These are phyloP conservation scores for Alternaria brassicae DNA, from an alignment of 2,329 filamentous ascomycete genomes.

Conservation along the genomic window DNA sequence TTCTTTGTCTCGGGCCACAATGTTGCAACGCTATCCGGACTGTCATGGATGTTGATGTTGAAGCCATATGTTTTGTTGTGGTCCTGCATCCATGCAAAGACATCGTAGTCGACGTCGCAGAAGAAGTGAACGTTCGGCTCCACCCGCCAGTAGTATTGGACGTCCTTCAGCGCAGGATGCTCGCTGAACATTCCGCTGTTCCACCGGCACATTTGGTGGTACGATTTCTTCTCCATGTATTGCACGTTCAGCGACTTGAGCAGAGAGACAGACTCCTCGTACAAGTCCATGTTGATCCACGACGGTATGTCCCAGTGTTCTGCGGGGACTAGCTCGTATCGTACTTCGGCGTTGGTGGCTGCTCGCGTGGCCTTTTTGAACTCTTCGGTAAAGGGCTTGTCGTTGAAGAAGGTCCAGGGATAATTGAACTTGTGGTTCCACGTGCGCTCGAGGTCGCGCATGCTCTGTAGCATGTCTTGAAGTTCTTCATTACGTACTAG, in stretches of 20 bases:
- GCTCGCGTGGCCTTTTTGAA: conserved; percentile 85
- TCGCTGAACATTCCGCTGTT: conserved; percentile 98
- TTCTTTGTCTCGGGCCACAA: conserved; percentile 96
- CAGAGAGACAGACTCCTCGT: conserved; percentile 81
- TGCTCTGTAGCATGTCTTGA: conserved; percentile 81
- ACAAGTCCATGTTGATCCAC: conserved; percentile 91
- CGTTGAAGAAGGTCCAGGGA: conserved; percentile 99
- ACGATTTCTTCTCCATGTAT: conserved; percentile 86
- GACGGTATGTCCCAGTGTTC: conserved; percentile 92
- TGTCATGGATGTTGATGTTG: conserved; percentile 96
- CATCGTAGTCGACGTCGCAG: conserved; percentile 97
- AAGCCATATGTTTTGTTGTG: conserved; percentile 99
- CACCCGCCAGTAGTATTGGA: conserved; percentile 96
- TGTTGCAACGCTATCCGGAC: conserved; percentile 81
- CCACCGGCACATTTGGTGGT: conserved; percentile 99
- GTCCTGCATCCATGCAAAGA: conserved; percentile 97
- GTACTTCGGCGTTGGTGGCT: conserved; percentile 85
- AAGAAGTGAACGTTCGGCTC: conserved; percentile 99
- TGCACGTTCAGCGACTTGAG: conserved; percentile 86
- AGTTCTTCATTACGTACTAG: conserved; percentile 94
- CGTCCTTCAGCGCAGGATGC: conserved; percentile 82
- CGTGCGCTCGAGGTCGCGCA: conserved; percentile 88
- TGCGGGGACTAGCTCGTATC: conserved; percentile 87
- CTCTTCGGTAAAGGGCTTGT: conserved; percentile 88
- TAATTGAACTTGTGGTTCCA: conserved; percentile 99